Conservation (phyloP, 352 stramenopile genomes). For the Phytophthora pinifolia region DNA sequence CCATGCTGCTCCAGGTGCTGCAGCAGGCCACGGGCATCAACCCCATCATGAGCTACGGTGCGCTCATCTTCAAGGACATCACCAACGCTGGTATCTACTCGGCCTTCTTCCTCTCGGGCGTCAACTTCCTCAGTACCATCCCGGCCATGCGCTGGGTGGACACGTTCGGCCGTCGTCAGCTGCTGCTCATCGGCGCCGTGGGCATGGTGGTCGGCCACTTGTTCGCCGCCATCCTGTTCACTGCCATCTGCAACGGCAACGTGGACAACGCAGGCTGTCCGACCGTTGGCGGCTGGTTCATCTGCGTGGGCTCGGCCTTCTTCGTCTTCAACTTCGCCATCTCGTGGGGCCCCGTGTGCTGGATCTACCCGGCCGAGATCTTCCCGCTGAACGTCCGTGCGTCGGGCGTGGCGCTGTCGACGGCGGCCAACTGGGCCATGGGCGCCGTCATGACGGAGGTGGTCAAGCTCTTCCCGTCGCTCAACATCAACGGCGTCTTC, state of each 20-base stretch:
- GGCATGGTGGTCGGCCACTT: constrained; percentile 50
- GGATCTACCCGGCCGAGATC: constrained; percentile 57
- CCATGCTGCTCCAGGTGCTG: constrained; percentile 39
- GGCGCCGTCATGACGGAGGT: constrained; percentile 42
- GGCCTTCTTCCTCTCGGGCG: constrained; percentile 13
- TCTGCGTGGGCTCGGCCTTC: constrained; percentile 37
- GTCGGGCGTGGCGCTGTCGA: constrained; percentile 18
- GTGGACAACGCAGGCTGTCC: constrained; percentile 31
- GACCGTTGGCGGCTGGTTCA: constrained; percentile 31
- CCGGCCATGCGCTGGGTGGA: constrained; percentile 41
- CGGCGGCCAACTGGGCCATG: constrained; percentile 44
- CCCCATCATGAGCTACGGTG: constrained; percentile 29
- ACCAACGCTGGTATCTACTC: constrained; percentile 27
- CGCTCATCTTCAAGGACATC: constrained; percentile 36
- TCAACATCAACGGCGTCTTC: constrained; percentile 59
- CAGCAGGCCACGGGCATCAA: constrained; percentile 43
- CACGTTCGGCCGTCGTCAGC: constrained; percentile 30
- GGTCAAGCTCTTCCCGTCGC: constrained; percentile 23
- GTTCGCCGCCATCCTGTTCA: constrained; percentile 38
- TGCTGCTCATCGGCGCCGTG: constrained; percentile 41
- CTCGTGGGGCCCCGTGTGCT: constrained; percentile 45
- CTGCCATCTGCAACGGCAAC: constrained; percentile 32
- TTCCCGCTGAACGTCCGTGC: constrained; percentile 47
- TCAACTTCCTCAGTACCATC: constrained; percentile 11
- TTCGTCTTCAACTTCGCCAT: constrained; percentile 48